Conservation (phyloP, 805 yeast species). For the Priceomyces medius region DNA sequence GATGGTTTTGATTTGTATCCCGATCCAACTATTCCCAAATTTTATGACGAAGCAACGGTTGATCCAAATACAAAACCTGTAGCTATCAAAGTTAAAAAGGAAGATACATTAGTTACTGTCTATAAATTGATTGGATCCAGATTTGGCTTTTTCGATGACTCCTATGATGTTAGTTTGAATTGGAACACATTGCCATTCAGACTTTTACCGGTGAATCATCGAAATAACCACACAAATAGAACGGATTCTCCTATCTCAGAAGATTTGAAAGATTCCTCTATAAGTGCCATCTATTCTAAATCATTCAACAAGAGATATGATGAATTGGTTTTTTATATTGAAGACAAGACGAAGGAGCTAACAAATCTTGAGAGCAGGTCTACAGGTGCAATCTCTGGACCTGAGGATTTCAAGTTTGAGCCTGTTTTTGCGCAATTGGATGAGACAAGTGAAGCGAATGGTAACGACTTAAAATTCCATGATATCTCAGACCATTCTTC, state of each 20-base stretch:
- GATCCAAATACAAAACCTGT: conserved; percentile 49
- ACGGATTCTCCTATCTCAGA: conserved; percentile 43
- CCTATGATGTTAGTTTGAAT: conserved; percentile 5
- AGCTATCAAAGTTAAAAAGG: conserved; percentile 53
- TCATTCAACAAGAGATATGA: conserved; percentile 47
- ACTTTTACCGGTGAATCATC: conserved; percentile 62
- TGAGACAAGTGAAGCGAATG: conserved; percentile 8
- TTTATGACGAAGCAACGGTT: conserved; percentile 51
- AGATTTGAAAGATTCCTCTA: conserved; percentile 33
- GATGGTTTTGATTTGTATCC: conserved; percentile 78
- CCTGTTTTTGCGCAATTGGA: conserved; percentile 17
- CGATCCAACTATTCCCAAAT: conserved; percentile 47
- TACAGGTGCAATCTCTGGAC: conserved; percentile 10
- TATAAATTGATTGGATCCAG: conserved; percentile 48
- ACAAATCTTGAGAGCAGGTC: conserved; percentile 13
- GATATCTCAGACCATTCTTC: conserved; percentile 19
- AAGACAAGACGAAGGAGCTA: conserved; percentile 51
- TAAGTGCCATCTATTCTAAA: conserved; percentile 52
- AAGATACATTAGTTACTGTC: conserved; percentile 51
- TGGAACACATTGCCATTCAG: conserved; percentile 37
- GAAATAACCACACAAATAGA: conserved; percentile 72
- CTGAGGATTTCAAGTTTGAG: conserved; percentile 25
- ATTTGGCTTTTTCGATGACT: conserved; percentile 34
- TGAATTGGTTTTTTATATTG: conserved; percentile 61
- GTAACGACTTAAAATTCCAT: conserved; percentile 9